Conservation (phyloP, 441 rosid species). For the Oxalis stricta region DNA sequence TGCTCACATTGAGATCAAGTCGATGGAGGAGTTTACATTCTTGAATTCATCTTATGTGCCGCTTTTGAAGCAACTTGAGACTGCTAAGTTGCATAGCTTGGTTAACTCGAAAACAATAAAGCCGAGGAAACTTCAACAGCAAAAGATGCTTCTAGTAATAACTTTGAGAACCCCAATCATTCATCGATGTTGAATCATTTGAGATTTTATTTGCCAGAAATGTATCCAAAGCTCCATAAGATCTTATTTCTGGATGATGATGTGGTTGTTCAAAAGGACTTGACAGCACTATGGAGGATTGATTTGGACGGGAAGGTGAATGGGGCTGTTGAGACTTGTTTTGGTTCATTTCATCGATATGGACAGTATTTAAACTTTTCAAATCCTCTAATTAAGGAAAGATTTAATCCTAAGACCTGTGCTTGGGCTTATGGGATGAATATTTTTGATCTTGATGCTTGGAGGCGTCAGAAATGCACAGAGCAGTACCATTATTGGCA, state of each 20-base stretch:
- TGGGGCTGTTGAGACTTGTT: constrained; percentile 84
- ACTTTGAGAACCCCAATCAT: constrained; percentile 48
- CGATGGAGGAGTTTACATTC: constrained; percentile 59
- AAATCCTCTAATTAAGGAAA: constrained; percentile 50
- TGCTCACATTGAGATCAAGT: constrained; percentile 63
- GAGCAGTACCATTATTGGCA: constrained; percentile 78
- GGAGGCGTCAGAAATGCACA: constrained; percentile 71
- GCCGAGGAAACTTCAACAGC: constrained; percentile 44
- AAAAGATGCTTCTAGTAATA: constrained; percentile 29
- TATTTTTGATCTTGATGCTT: constrained; percentile 72
- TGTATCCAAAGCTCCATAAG: constrained; percentile 64
- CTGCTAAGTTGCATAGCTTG: constrained; percentile 43
- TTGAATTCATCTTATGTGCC: constrained; percentile 68
- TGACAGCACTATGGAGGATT: constrained; percentile 66
- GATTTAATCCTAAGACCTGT: constrained; percentile 59
- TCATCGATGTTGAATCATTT: constrained; percentile 62
- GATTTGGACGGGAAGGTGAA: constrained; percentile 77
- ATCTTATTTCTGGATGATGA: constrained; percentile 39
- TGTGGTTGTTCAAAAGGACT: constrained; percentile 78
- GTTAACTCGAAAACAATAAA: constrained; percentile 29
- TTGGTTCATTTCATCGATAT: constrained; percentile 75
- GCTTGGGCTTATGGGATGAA: constrained; percentile 91
- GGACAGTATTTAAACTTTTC: constrained; percentile 59
- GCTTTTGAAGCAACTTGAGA: constrained; percentile 55
- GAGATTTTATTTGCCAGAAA: constrained; percentile 76